A percentile compares a stretch with the other conserved stretches of the same genome.
phyloP scores from a whole-genome alignment of 345 rosid species.

The Populus alba region DNA sequence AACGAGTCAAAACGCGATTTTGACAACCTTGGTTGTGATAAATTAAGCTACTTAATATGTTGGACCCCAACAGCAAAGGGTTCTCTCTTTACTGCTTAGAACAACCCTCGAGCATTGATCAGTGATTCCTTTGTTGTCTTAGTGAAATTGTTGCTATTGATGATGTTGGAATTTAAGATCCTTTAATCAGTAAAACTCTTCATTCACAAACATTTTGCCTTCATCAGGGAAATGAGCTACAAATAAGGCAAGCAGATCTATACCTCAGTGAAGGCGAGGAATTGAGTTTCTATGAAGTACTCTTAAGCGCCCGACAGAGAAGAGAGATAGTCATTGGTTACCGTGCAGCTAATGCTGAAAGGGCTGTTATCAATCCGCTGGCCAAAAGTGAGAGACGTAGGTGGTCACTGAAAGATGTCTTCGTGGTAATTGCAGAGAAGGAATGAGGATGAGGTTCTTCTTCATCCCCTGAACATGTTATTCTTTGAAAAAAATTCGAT shows the following conservation, averaged over 20 bases:
- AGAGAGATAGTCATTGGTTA: slow-evolving; percentile 67
- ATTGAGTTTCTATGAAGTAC: slow-evolving; percentile 57
- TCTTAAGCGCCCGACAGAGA: slow-evolving; percentile 54
- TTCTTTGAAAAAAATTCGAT: background rate
- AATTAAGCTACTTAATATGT: background rate
- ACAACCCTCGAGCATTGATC: background rate
- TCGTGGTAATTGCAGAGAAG: slow-evolving; percentile 60
- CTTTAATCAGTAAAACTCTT: background rate
- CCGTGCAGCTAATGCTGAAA: slow-evolving; percentile 50
- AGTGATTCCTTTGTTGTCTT: background rate
- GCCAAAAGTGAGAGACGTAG: slow-evolving; percentile 44
- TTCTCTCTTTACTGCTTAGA: background rate
- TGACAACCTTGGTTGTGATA: too few species aligned
- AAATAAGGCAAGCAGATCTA: slow-evolving; percentile 57
- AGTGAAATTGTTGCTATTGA: background rate
- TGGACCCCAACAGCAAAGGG: background rate
- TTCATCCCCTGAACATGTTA: background rate
- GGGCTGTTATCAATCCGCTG: slow-evolving; percentile 60
- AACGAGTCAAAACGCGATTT: too few species aligned
- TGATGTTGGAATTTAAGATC: background rate
- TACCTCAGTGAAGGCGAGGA: slow-evolving; percentile 59
- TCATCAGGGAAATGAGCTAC: slow-evolving; percentile 68
- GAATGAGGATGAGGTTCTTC: slow-evolving; percentile 27
- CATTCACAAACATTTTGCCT: background rate
- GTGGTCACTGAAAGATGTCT: slow-evolving; percentile 54